A percentile compares a stretch with the other conserved stretches of the same genome.
These are phyloP conservation scores for Schoenoplectus tabernaemontani DNA, from an alignment of 202 grass and related monocot species.

Conservation along the genomic window DNA sequence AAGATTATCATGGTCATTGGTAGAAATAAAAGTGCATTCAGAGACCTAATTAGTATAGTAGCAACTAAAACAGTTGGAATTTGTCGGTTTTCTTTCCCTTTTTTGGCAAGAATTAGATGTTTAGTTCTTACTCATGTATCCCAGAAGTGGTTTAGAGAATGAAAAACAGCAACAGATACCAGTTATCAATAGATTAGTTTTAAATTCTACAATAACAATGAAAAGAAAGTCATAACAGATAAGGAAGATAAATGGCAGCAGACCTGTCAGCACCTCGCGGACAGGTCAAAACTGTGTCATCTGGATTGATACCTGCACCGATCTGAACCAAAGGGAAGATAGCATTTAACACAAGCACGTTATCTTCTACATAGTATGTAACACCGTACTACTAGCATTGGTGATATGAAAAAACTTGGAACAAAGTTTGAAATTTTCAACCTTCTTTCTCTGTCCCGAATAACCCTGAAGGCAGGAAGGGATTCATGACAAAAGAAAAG, in stretches of 20 bases:
- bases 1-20: not conserved
- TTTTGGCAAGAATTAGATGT: not conserved
- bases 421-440: not conserved
- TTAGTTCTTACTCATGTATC: not conserved
- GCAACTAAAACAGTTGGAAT: not conserved
- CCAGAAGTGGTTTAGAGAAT: not conserved
- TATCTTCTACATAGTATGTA: no score
- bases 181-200: not conserved
- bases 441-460: not conserved
- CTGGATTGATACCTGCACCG: slow-evolving; percentile 68
- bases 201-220: not conserved
- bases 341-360: not conserved
- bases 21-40: not conserved
- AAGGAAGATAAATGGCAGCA: slow-evolving; percentile 17
- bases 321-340: slow-evolving; percentile 46
- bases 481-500: slow-evolving; percentile 6
- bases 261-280: slow-evolving; percentile 89
- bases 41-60: not conserved
- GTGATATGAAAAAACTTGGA: not conserved
- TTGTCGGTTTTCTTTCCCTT: not conserved
- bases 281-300: slow-evolving; percentile 84
- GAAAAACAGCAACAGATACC: not conserved
- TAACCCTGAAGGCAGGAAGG: not conserved
- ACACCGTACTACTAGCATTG: not conserved
- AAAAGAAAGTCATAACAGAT: not conserved